Evolutionary conservation across 2,329 filamentous ascomycete genomes (phyloP), one percentile per base, ranked within the genome.

Genomic region (Paraconiothyrium sp.): DNA sequence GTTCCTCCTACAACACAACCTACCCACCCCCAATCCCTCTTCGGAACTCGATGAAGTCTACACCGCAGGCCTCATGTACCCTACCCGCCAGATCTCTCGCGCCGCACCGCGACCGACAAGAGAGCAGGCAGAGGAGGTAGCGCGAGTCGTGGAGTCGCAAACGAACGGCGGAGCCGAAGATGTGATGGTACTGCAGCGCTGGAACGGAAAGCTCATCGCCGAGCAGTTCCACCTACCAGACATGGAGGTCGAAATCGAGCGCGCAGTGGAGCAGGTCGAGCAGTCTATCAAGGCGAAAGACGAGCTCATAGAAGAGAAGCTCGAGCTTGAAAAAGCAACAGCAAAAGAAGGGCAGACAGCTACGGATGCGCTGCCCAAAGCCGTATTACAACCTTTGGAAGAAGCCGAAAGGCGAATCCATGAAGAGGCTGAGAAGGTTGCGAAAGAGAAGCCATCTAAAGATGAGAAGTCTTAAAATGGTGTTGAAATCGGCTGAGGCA

Each of bases 1-100:
- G 67, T 95, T 92, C 78, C 86, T 99, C 13, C 79, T 94, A 44
- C 82, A 91, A 60, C 89, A 94, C 67, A 88, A 90, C 51, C 85
- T 95, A 32, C 82, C 97, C 43, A 84, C 83, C 2, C 83, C 88
- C 0, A 83, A 84, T 14, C 89, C 93, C 0, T 93, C 90, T 0
- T 80, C 85, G 14, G 82, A 86, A 7, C 84, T 99, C 50, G 91
- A 97, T 75, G 81, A 88, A 54, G 83, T 96, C 54, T 99, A 98
- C 76, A 80, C 85, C 1, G 79, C 80, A 16, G 83, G 82, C 30
- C 76, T 84, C 27, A 78, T 82, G 62, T 79, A 84, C 57, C 77
- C 80, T 0, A 78, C 79, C 1, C 77, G 80, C 43, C 58, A 77
- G 35, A 69, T 77, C 16, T 79, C 80, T 1, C 77, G 81, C 44